A percentile compares a stretch with the other conserved stretches of the same genome.
Evolutionary conservation across 2,329 filamentous ascomycete genomes (phyloP).

Genomic region (Juglanconis juglandina): DNA sequence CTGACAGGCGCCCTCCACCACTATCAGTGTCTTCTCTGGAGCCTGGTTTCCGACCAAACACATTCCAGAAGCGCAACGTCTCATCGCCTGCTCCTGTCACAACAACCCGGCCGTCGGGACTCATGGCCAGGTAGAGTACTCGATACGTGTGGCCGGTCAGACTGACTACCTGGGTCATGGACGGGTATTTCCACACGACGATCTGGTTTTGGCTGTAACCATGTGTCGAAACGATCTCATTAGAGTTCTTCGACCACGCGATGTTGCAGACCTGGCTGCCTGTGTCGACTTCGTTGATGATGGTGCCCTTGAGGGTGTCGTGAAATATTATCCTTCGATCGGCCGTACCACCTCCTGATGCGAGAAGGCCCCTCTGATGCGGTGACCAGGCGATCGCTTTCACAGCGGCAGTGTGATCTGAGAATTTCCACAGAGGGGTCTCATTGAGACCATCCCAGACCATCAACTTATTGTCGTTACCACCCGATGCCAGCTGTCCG

Average conservation of each 20-base stretch:
- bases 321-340: conserved; percentile 97
- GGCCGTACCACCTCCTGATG: conserved; percentile 91
- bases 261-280: conserved; percentile 99
- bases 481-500: conserved; percentile 88
- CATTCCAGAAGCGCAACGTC: conserved; percentile 93
- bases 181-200: conserved; percentile 98
- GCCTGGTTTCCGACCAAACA: conserved; percentile 80
- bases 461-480: conserved; percentile 98
- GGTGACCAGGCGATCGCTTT: conserved; percentile 98
- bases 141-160: conserved; percentile 95
- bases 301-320: conserved; percentile 81
- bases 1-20: conserved; percentile 58
- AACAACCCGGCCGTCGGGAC: conserved; percentile 87
- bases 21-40: conserved; percentile 64
- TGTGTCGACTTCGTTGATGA: conserved; percentile 87
- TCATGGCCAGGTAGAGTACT: conserved; percentile 95
- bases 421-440: conserved; percentile 88
- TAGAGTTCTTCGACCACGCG: conserved; percentile 95
- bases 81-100: conserved; percentile 97
- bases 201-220: conserved; percentile 98
- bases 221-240: conserved; percentile 95
- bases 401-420: conserved; percentile 90
- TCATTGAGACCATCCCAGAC: conserved; percentile 97
- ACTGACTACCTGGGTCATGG: conserved; percentile 94
- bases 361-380: conserved; percentile 89